Conservation (phyloP, 2,329 filamentous ascomycete species). For the Verticillium longisporum region DNA sequence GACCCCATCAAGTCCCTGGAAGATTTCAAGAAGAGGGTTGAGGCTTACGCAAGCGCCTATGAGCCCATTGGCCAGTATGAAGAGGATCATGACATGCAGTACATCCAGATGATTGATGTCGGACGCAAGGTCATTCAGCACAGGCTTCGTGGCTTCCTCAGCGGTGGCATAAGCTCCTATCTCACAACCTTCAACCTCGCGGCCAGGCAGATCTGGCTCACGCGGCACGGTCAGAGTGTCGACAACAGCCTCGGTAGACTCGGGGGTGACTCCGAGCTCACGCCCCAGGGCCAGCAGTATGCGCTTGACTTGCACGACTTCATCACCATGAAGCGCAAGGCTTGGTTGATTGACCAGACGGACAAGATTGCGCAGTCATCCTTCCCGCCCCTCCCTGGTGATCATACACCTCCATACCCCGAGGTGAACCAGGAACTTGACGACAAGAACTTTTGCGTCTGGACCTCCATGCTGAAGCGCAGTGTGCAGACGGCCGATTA, state of each 20-base stretch:
- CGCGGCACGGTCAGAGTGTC: conserved; percentile 81
- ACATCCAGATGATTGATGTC: conserved; percentile 94
- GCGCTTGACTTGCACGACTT: conserved; percentile 75
- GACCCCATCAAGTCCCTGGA: conserved; percentile 77
- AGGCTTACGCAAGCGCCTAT: conserved; percentile 91
- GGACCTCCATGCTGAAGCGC: conserved; percentile 94
- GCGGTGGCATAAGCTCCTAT: conserved; percentile 88
- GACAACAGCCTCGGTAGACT: conserved; percentile 87
- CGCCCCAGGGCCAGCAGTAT: conserved; percentile 72
- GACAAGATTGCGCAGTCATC: conserved; percentile 69
- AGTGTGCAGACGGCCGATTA: conserved; percentile 81
- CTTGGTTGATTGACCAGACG: conserved; percentile 79
- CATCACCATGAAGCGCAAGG: conserved; percentile 69
- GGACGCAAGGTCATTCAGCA: conserved; percentile 90
- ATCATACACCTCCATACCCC: conserved; percentile 91
- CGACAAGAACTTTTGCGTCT: conserved; percentile 92
- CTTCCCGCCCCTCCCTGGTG: conserved; percentile 85
- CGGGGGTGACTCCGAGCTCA: conserved; percentile 82
- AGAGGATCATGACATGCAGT: conserved; percentile 84
- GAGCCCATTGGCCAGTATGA: conserved; percentile 86
- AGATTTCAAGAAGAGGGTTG: conserved; percentile 90
- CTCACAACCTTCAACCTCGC: conserved; percentile 95
- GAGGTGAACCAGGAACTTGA: conserved; percentile 65
- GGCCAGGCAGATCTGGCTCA: conserved; percentile 96
- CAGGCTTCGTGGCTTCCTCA: conserved; percentile 85